Evolutionary conservation across 176 grass and related monocot species (phyloP), one percentile per base, ranked within the genome.

Genomic region (Musa itinerans): DNA sequence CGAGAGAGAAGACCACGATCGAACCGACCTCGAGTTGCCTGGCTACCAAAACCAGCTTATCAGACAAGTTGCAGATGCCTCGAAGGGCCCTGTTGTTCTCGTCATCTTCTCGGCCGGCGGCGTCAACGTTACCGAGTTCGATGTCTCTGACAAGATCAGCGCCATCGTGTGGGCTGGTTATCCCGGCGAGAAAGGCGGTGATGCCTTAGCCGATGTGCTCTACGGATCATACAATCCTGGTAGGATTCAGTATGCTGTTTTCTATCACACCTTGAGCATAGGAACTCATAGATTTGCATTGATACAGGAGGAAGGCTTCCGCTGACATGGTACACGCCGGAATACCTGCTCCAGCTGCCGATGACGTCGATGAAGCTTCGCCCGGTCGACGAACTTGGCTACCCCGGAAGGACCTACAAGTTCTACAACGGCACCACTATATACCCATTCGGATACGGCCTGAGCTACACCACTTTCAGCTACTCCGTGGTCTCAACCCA

Each of bases 191-290:
- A 29, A n/a, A 43, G 67, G 67, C 25, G 67, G 67, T 48, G 26
- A 29, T 48, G 25, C 67, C 29, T 16, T 69, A 19, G 67, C 67
- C 2, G 67, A 69, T n/a, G 57, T 88, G 22, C 67, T 88, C 21
- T 84, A 81, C 20, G 86, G 86, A 22, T 73, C 13, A 64, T 81
- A 82, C 55, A 85, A 84, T 27, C 86, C 82, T 24, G 86, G 85
- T 87, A 62, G 12, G 13, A 19, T 6, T 17, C 57, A 62, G 17
- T 8, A 62, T 21, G 57, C 57, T 8, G 7, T 15, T 62, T 62
- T 62, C 57, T 62, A n/a, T 19, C 20, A 15, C 13, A 62, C 15
- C 57, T 17, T 19, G 55, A 15, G 11, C 15, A 12, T 19, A 2
- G 8, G 57, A 8, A 17, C 17, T 8, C 13, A 62, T 62, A 6